Percentiles rank a stretch among this genome's conserved stretches.
These are phyloP conservation scores for Coprinopsis marcescibilis DNA, from an alignment of 768 basidiomycete genomes.

Conservation along the genomic window DNA sequence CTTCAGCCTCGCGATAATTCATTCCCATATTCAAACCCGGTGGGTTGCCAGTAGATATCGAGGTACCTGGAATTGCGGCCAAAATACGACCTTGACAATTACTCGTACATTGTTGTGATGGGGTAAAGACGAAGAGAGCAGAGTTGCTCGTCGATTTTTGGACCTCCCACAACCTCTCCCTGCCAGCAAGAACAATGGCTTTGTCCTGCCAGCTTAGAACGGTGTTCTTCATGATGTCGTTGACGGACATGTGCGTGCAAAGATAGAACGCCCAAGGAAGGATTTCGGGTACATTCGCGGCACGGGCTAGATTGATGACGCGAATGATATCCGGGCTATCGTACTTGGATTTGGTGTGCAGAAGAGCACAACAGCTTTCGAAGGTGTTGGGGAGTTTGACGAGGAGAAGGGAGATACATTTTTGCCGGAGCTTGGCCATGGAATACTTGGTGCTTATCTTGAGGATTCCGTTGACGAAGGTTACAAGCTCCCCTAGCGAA, in stretches of 20 bases:
- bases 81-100: constrained; percentile 20
- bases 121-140: constrained; percentile 31
- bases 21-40: constrained; percentile 13
- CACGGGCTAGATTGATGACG: constrained; percentile 35
- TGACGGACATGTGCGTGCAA: constrained; percentile 32
- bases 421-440: constrained; percentile 30
- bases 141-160: constrained; percentile 32
- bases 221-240: constrained; percentile 28
- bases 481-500: constrained; percentile 29
- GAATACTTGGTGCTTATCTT: constrained; percentile 42
- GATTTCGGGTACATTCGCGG: constrained; percentile 33
- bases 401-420: constrained; percentile 34
- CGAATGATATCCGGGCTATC: constrained; percentile 32
- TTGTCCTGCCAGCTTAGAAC: constrained; percentile 37
- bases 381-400: constrained; percentile 38
- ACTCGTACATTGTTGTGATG: constrained; percentile 22
- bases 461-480: constrained; percentile 36
- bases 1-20: constrained; percentile 28
- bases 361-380: constrained; percentile 33
- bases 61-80: neutral
- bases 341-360: constrained; percentile 30
- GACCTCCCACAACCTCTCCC: constrained; percentile 33
- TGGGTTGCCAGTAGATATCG: neutral
- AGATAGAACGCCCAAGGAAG: constrained; percentile 44
- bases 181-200: constrained; percentile 35